Evolutionary conservation across 768 basidiomycete genomes (phyloP), one percentile per base, ranked within the genome.

Genomic region (Hericium coralloides): DNA sequence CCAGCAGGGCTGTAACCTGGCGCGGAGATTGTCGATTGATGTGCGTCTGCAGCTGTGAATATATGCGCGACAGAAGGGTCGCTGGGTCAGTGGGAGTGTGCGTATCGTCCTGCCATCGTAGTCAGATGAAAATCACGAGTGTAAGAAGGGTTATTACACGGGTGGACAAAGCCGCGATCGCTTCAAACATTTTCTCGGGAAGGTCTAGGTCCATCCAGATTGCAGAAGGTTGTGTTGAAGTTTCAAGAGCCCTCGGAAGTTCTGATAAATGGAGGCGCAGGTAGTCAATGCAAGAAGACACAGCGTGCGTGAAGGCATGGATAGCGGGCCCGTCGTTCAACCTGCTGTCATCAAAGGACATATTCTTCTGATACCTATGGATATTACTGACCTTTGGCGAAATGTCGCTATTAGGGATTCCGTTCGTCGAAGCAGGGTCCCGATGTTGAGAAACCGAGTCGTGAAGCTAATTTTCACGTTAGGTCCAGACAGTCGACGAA

Each of bases 391-490:
- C 88, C 76, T 79, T 38, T 63, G 58, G 49, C 80, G 76, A n/a
- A 86, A 65, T 8, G 63, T 60, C 15, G 68, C 67, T 3, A 83
- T 60, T 3, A 88, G 65, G 2, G 70, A 68, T 53, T 92, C 89
- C 7, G 92, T 64, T 20, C 90, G 79, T 48, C 89, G 80, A 39
- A 87, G 65, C 2, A 84, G 67, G 0, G 81, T 82, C 7, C 90
- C 90, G 50, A 92, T 83, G 7, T 73, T 76, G 31, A 89, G 59
- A 67, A 92, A 92, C 6, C 84, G 77, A 38, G 72, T 68, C 22
- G 83, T 67, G 6, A 87, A 66, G 67, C 88, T 90, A 58, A 45
- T 23, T 17, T 23, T 52, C 2, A 23, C 55, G 26, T 58, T 36
- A 31, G 12, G 49, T 41, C 10, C 43, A 26, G 15, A 52, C 23